Base-by-base conservation (phyloP, 2,329 filamentous ascomycete genomes). In the Monilinia fructigena region DNA sequence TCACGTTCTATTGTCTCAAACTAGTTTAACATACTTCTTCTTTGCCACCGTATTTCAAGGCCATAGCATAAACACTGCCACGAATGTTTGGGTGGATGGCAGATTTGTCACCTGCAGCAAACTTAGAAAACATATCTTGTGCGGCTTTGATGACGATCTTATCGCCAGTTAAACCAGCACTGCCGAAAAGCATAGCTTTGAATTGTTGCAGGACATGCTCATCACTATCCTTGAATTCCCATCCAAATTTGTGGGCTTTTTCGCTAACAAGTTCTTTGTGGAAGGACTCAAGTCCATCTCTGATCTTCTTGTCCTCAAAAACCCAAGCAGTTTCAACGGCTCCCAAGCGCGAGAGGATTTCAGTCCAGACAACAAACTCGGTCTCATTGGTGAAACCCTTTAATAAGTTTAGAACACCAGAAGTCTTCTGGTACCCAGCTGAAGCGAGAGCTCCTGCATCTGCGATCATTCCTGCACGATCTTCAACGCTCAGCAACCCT, bases 311-410 rank as follows among this genome's bases (percentile, higher is more conserved):
- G 67, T 96, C 90, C 77, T 97, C 92, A 71, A 96, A 96, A 58
- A 94, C 82, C 93, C 93, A 98, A 10, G 94, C 91, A 63, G 85
- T 85, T 72, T 93, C 90, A 47, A 98, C 85, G n/a, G 88, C 84
- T 31, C 85, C 86, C 67, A 97, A 85, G 56, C 93, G 89, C 55
- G 89, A 85, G 60, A 93, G 85, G 67, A 98, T 91, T 78, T 97
- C 93, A 72, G 92, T 93, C 94, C 94, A 98, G 3, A 98, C 94
- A 50, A 97, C 91, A 71, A 93, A 97, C 74, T 96, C 91, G 0
- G 87, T 82, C 80, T 98, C 94, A 1, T 87, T 83, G 77, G 91
- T 90, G 69, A 98, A 95, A 60, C 90, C 89, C 77, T 96, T 91
- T 65, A 98, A 83, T 18, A 98, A 83, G 64, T 90, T 93, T 54